Evolutionary conservation across 345 rosid species (phyloP).

Genomic region (Capsella bursapastoris): DNA sequence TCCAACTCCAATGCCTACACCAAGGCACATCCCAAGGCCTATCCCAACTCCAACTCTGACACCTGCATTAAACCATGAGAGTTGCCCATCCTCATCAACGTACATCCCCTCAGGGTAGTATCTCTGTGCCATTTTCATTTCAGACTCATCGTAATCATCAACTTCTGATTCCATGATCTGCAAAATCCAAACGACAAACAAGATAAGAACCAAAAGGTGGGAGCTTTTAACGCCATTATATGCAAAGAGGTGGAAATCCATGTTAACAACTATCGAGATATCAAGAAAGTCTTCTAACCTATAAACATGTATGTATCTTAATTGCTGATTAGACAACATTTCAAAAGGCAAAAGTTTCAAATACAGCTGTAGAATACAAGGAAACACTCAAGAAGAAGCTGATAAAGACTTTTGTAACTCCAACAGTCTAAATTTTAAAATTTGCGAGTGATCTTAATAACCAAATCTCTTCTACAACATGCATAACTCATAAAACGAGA

Average conservation of each 20-base stretch:
- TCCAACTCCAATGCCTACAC: conserved; percentile 92
- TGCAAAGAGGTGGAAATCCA: not conserved
- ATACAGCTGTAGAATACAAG: not conserved
- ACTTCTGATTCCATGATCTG: conserved; percentile 60
- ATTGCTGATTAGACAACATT: not conserved
- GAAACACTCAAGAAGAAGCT: not conserved
- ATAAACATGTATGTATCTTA: not conserved
- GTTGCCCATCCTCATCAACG: conserved; percentile 83
- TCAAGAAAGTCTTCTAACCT: not conserved
- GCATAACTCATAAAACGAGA: not conserved
- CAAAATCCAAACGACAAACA: conserved; percentile 21
- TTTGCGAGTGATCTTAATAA: not conserved
- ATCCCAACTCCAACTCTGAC: conserved; percentile 97
- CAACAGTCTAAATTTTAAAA: too few relatives aligned
- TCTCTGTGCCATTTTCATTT: conserved; percentile 56
- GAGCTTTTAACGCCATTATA: not conserved
- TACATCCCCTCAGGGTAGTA: conserved; percentile 69
- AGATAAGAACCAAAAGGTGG: not conserved
- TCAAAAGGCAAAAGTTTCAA: not conserved
- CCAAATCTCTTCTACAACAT: not conserved
- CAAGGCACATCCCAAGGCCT: conserved; percentile 94
- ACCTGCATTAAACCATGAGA: conserved; percentile 92
- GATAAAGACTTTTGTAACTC: too few relatives aligned
- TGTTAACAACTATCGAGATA: not conserved
- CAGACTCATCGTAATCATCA: conserved; percentile 59